Percentiles rank a stretch among this genome's conserved stretches.
These are phyloP conservation scores for Phytophthora capsici DNA, from an alignment of 352 stramenopile genomes.

Conservation along the genomic window DNA sequence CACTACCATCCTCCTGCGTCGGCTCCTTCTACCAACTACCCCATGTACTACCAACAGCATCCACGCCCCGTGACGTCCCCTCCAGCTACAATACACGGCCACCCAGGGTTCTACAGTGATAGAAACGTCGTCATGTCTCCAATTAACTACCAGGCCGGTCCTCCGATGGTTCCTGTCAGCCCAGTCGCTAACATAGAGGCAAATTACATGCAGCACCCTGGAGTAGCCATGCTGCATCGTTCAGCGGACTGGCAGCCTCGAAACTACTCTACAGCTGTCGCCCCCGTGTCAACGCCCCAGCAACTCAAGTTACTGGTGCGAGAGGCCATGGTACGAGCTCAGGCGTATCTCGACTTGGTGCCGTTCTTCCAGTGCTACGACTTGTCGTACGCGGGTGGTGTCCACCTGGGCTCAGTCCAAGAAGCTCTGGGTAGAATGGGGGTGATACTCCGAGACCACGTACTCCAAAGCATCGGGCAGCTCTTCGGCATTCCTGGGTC, in stretches of 20 bases:
- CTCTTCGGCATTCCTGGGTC: slow-evolving; percentile 46
- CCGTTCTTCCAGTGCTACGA: slow-evolving; percentile 68
- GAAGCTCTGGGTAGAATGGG: slow-evolving; percentile 56
- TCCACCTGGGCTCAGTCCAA: slow-evolving; percentile 52
- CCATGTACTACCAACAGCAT: slow-evolving; percentile 22
- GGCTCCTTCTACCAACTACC: slow-evolving; percentile 2
- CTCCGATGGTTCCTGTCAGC: slow-evolving; percentile 39
- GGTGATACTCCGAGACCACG: slow-evolving; percentile 41
- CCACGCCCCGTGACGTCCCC: slow-evolving; percentile 23
- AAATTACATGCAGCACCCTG: slow-evolving; percentile 1
- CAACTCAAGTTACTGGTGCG: slow-evolving; percentile 54
- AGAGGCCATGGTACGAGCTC: slow-evolving; percentile 53
- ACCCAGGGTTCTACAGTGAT: slow-evolving; percentile 7
- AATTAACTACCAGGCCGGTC: slow-evolving; percentile 25
- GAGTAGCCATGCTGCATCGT: slow-evolving; percentile 7
- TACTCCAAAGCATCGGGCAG: slow-evolving; percentile 46
- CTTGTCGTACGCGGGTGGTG: slow-evolving; percentile 32
- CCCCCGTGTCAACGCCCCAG: slow-evolving; percentile 18
- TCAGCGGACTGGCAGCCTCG: slow-evolving; percentile 17
- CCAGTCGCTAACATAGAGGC: slow-evolving; percentile 25
- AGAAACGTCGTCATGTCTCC: slow-evolving; percentile 33
- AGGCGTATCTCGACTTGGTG: slow-evolving; percentile 50
- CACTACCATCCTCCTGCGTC: slow-evolving; percentile 1
- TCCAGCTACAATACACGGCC: slow-evolving; percentile 12
- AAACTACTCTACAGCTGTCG: slow-evolving; percentile 10